These are phyloP conservation scores for Berberis thunbergii DNA, from an alignment of 164 flowering plant species.

Conservation along the genomic window DNA sequence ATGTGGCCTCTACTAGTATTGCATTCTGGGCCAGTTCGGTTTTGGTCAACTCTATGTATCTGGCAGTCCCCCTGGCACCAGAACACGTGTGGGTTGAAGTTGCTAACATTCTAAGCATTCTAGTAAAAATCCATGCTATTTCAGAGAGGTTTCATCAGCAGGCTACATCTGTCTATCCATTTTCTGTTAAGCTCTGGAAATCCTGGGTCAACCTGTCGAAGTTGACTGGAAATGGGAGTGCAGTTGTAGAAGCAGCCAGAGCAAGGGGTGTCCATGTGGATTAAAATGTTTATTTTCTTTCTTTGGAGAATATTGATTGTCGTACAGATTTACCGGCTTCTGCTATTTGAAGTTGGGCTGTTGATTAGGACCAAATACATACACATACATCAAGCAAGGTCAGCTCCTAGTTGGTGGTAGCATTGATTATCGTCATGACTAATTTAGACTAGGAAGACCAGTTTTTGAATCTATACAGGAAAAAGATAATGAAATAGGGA, in stretches of 20 bases:
- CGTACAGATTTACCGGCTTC: not conserved
- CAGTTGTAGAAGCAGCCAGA: slow-evolving; percentile 38
- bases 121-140: slow-evolving; percentile 23
- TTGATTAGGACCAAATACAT: no score
- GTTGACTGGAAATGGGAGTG: slow-evolving; percentile 17
- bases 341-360: not conserved
- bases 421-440: no score
- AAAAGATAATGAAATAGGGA: no score
- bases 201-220: slow-evolving; percentile 28
- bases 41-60: slow-evolving; percentile 47
- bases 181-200: slow-evolving; percentile 63
- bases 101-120: slow-evolving; percentile 32
- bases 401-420: no score
- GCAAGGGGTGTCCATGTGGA: slow-evolving; percentile 44
- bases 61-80: slow-evolving; percentile 62
- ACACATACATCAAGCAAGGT: no score
- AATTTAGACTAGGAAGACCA: no score
- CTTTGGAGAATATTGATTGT: not conserved
- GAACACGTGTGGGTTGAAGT: slow-evolving; percentile 67
- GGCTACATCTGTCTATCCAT: slow-evolving; percentile 59
- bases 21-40: slow-evolving; percentile 62
- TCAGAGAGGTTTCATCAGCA: slow-evolving; percentile 41
- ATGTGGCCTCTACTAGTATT: slow-evolving; percentile 21
- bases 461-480: no score
- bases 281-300: not conserved